phyloP scores from a whole-genome alignment of 305 asterid species.

The Euphrasia arctica region DNA sequence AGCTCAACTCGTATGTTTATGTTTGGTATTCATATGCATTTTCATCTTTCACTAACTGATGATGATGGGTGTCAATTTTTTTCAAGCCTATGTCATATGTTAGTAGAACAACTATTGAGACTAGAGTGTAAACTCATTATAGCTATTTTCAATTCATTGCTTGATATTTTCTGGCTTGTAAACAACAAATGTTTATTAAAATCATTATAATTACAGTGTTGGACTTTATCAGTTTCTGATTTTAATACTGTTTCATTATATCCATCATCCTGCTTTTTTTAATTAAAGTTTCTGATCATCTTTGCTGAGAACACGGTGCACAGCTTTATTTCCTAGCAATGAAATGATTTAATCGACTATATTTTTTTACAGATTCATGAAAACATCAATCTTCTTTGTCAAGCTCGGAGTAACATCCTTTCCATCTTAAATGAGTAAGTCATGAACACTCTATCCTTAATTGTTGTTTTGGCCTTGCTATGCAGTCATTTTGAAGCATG shows the following conservation, averaged over 20 bases:
- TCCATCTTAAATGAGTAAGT: conserved; percentile 73
- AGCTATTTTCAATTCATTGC: no score
- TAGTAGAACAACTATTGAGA: conserved; percentile 3
- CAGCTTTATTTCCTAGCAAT: conserved; percentile 13
- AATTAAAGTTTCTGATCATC: conserved; percentile 1
- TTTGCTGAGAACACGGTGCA: conserved; percentile 4
- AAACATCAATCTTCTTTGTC: conserved; percentile 65
- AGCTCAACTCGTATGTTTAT: conserved; percentile 18
- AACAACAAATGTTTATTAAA: background rate
- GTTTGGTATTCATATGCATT: conserved; percentile 10
- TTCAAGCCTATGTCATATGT: conserved; percentile 7
- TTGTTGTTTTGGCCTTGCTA: conserved; percentile 6
- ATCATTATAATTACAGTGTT: conserved; percentile 11
- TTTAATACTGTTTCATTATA: conserved; percentile 8
- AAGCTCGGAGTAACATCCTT: conserved; percentile 64
- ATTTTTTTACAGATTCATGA: conserved; percentile 58
- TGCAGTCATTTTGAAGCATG: conserved; percentile 22
- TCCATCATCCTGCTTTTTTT: conserved; percentile 16
- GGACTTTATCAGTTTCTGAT: background rate
- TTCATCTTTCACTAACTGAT: conserved; percentile 12
- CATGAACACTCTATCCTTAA: background rate
- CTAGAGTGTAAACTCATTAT: background rate
- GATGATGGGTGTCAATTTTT: background rate
- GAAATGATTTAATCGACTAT: conserved; percentile 19
- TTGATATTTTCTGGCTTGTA: no score